phyloP scores from a whole-genome alignment of 179 eudicot species.

The Beta lomatogona region DNA sequence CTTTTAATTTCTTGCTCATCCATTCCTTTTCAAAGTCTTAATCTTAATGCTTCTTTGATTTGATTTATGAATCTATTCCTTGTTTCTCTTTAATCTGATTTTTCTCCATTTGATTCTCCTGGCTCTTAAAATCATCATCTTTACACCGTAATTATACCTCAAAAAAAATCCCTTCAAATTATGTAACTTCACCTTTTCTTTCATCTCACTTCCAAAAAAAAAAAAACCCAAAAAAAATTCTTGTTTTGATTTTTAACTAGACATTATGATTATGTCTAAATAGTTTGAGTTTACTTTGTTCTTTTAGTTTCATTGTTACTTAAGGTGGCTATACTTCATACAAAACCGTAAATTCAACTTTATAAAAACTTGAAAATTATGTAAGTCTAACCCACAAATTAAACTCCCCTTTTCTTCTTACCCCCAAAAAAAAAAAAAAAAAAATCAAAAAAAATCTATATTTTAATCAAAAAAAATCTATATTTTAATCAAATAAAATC shows the following conservation, averaged over 20 bases:
- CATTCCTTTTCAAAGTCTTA: neutral
- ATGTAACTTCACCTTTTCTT: slow-evolving; percentile 24
- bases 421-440: slow-evolving; percentile 12
- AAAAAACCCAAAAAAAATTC: neutral
- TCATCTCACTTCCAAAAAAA: neutral
- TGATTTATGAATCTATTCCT: neutral
- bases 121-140: slow-evolving; percentile 1
- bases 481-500: neutral
- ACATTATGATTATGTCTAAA: slow-evolving; percentile 18
- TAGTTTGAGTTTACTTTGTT: neutral
- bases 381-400: slow-evolving; percentile 16
- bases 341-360: slow-evolving; percentile 27
- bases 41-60: neutral
- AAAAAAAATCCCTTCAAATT: slow-evolving; percentile 22
- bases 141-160: slow-evolving; percentile 21
- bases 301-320: neutral
- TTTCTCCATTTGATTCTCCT: neutral
- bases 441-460: neutral
- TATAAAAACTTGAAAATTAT: slow-evolving; percentile 37
- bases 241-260: neutral
- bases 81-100: neutral
- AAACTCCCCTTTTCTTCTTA: neutral
- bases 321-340: slow-evolving; percentile 28
- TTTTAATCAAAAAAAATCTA: neutral
- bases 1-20: neutral